Evolutionary conservation across 2,329 filamentous ascomycete species (phyloP).

Genomic region (Stromatinia cepivora): DNA sequence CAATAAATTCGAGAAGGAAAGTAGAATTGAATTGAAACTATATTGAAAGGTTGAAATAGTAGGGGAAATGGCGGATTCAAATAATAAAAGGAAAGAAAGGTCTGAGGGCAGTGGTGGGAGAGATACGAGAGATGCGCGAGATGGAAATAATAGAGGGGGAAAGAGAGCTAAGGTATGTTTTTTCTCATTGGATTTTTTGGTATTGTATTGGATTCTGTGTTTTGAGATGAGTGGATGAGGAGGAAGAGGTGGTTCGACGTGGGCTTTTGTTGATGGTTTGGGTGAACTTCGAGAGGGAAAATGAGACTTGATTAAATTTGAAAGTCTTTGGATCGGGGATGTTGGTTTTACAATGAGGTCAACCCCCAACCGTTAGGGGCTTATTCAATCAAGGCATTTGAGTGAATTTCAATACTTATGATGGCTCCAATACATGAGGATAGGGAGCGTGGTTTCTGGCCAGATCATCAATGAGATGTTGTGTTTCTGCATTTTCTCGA

Average conservation of each 20-base stretch:
- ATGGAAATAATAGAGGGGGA: conserved; percentile 21
- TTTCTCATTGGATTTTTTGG: neutral
- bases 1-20: neutral
- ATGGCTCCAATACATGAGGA: neutral
- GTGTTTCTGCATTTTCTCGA: neutral
- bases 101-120: conserved; percentile 16
- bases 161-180: conserved; percentile 24
- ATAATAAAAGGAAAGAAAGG: conserved; percentile 27
- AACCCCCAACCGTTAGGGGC: too few relatives aligned
- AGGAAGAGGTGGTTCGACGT: neutral
- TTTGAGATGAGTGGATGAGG: neutral
- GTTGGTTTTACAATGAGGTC: neutral
- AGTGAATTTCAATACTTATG: neutral
- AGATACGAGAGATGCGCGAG: conserved; percentile 9
- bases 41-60: neutral
- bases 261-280: neutral
- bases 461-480: neutral
- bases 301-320: neutral
- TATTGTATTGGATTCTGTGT: neutral
- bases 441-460: neutral
- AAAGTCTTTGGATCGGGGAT: neutral
- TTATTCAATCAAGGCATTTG: neutral
- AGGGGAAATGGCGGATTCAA: conserved; percentile 16
- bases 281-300: neutral
- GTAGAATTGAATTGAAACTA: neutral